Evolutionary conservation across 306 rosid species (phyloP), one percentile per base, ranked within the genome.

Genomic region (Rubus parviflorus): DNA sequence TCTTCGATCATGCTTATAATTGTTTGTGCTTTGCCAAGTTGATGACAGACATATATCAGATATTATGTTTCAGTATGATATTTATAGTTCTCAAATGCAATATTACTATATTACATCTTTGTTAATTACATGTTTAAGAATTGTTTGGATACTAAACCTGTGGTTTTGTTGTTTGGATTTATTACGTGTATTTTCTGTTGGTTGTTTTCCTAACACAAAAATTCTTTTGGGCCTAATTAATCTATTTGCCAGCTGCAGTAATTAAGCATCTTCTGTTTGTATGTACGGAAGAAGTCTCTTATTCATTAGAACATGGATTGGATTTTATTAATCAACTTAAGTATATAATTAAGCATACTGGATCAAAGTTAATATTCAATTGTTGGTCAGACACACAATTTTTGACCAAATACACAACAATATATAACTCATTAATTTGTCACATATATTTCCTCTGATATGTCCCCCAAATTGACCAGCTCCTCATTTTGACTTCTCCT

Each of bases 401-500:
- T 3, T 17, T 64, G 47, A 40, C 47, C 69, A 35, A 38, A 35
- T 8, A 42, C n/a, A 63, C 68, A 63, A 63, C 46, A 38, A 40
- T 16, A 1, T 1, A 30, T 30, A 64, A 38, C 45, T 64, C n/a
- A 30, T 30, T 30, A 30, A 15, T 64, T 7, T 64, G 69, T 64
- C 47, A 48, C 16, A 17, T 40, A 64, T 37, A 7, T 7, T 6
- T 0, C 2, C 45, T 64, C 46, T 61, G 69, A 64, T 12, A 30
- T 72, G 66, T 72, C 43, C 49, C n/a, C 51, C 71, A 67, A 67
- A 38, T 35, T 62, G 52, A 42, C 71, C 37, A 42, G 10, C 4
- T 37, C 37, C 20, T n/a, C 64, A 72, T 37, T 20, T 41, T 14
- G 73, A 66, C 73, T 37, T 8, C 51, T 37, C 16, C 68, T 7